Evolutionary conservation across 139 green algal genomes (phyloP), one percentile per base, ranked within the genome.

Genomic region (Chlorella sp.): DNA sequence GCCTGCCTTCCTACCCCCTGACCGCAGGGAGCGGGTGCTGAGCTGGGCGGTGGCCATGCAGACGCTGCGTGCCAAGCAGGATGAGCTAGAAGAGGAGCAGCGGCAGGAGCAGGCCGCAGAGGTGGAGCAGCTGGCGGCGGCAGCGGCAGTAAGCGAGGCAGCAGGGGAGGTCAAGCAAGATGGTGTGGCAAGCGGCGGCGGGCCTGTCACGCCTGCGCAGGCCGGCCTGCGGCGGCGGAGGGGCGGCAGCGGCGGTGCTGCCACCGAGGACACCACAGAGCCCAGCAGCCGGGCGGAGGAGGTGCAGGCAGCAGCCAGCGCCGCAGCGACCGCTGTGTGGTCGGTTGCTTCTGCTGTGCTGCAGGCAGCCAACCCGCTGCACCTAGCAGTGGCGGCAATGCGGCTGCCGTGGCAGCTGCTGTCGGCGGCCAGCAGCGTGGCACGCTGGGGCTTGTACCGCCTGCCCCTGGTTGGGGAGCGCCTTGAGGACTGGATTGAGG

Each of bases 31-130:
- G 44, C 51, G 51, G 12, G 74, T 70, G 55, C 88, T 92, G 36
- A 75, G 82, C 26, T 91, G 88, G 88, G 86, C 86, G 3, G 74
- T 88, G 12, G 64, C 69, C 32, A 81, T 91, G 63, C 51, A 91
- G 73, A 74, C 78, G 44, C 44, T 90, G 55, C 85, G 75, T 20
- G 28, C 60, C 0, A 63, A 79, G 78, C 38, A 41, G 38, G 11
- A 16, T 16, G n/a, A 64, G 55, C 55, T 74, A 63, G 44, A 75
- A 39, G 32, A 78, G 78, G 63, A 87, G 68, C 51, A 41, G 51
- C 55, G n/a, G 56, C 44, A 36, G 39, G 60, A 82, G 74, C 34
- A 75, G 72, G 21, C 16, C 28, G 56, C 47, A 26, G 41, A 55
- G 28, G 26, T 17, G 7, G 70, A 38, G 57, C 56, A 34, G 39